phyloP scores from a whole-genome alignment of 257 asterid genomes.

The Parsonsia alboflavescens region DNA sequence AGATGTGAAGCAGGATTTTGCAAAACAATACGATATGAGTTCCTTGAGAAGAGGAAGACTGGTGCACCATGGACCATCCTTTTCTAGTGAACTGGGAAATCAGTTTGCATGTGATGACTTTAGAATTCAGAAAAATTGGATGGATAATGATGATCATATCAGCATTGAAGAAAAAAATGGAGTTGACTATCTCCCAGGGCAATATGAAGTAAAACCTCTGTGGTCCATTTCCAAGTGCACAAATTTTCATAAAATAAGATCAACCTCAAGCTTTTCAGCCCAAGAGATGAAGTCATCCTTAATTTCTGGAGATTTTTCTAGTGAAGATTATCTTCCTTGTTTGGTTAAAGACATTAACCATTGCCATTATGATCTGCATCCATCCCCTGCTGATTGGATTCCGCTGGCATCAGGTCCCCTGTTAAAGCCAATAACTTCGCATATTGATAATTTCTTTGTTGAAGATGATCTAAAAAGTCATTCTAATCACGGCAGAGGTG shows the following conservation, averaged over 20 bases:
- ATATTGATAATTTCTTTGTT: conserved; percentile 26
- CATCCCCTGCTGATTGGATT: conserved; percentile 38
- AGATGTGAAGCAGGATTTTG: conserved; percentile 23
- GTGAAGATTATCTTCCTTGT: conserved; percentile 24
- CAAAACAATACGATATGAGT: conserved; percentile 41
- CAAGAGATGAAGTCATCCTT: conserved; percentile 28
- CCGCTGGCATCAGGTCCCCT: conserved; percentile 31
- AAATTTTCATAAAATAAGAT: conserved; percentile 28
- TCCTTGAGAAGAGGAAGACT: conserved; percentile 40
- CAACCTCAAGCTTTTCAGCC: conserved; percentile 22
- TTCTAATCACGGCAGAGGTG: conserved; percentile 22
- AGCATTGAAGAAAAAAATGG: conserved; percentile 28
- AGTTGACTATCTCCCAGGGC: conserved; percentile 25
- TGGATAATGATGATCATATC: conserved; percentile 30
- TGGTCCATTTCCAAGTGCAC: conserved; percentile 34
- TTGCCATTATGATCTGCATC: conserved; percentile 26
- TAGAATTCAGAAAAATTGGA: conserved; percentile 24
- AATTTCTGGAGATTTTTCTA: conserved; percentile 19
- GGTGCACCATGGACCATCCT: conserved; percentile 30
- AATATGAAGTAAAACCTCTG: conserved; percentile 24
- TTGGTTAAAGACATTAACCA: conserved; percentile 24
- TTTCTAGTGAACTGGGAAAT: conserved; percentile 34
- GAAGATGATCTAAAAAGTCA: conserved; percentile 24
- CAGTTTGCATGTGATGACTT: conserved; percentile 30
- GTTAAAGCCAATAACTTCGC: conserved; percentile 26